These are phyloP conservation scores for Allomyces javanicus DNA, from an alignment of 192 early-diverging fungal species.

Conservation along the genomic window DNA sequence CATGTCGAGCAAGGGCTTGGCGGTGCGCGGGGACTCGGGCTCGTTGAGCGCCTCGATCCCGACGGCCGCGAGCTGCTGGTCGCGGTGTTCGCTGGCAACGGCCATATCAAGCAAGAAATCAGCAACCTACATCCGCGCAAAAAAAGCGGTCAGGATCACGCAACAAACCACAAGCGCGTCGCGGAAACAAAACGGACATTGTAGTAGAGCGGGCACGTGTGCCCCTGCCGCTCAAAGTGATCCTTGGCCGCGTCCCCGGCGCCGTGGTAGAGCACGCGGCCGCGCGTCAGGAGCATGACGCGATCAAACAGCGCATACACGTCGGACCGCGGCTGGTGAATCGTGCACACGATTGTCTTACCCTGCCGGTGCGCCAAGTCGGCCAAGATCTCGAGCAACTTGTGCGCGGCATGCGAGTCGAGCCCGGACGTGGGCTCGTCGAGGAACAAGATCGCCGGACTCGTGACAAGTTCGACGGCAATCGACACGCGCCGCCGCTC, in stretches of 20 bases:
- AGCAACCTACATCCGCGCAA: constrained; percentile 13
- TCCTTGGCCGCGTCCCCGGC: constrained; percentile 9
- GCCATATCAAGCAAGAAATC: constrained; percentile 1
- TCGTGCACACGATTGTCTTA: constrained; percentile 13
- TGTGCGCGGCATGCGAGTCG: constrained; percentile 82
- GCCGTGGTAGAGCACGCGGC: constrained; percentile 18
- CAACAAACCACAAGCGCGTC: too few relatives aligned
- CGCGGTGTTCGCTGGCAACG: background rate
- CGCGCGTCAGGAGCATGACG: constrained; percentile 14
- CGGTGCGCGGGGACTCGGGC: background rate
- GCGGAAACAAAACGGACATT: constrained; percentile 4
- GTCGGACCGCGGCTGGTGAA: constrained; percentile 26
- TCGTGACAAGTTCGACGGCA: constrained; percentile 33
- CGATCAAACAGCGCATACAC: constrained; percentile 35
- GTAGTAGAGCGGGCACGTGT: constrained; percentile 13
- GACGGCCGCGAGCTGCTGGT: constrained; percentile 6
- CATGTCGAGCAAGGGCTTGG: background rate
- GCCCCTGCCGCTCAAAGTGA: constrained; percentile 14
- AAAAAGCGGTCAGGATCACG: constrained; percentile 10
- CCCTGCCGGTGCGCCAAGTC: constrained; percentile 44
- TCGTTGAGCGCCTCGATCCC: constrained; percentile 1
- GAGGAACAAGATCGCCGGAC: constrained; percentile 30
- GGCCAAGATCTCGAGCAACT: constrained; percentile 74
- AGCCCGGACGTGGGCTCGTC: constrained; percentile 72
- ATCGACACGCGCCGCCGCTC: constrained; percentile 45